A percentile compares a stretch with the other conserved stretches of the same genome.
phyloP scores from a whole-genome alignment of 2,329 filamentous ascomycete genomes.

The Aulographum hederae region DNA sequence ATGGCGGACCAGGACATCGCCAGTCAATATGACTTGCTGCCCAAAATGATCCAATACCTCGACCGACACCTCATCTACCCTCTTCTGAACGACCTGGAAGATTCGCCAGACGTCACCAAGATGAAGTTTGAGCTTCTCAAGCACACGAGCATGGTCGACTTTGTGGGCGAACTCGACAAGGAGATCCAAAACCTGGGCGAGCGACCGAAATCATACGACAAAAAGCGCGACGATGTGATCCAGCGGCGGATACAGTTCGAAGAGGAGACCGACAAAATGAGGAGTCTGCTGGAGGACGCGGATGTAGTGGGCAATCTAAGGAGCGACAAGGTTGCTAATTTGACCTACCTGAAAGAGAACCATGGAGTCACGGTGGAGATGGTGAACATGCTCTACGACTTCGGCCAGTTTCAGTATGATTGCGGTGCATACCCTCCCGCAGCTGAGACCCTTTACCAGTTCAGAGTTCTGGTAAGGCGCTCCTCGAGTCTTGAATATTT shows the following conservation, averaged over 20 bases:
- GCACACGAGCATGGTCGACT: slow-evolving; percentile 98
- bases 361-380: slow-evolving; percentile 89
- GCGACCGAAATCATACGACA: slow-evolving; percentile 66
- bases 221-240: slow-evolving; percentile 80
- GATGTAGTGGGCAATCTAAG: slow-evolving; percentile 80
- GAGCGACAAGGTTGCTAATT: slow-evolving; percentile 95
- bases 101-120: slow-evolving; percentile 54
- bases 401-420: slow-evolving; percentile 94
- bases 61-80: slow-evolving; percentile 89
- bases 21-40: slow-evolving; percentile 57
- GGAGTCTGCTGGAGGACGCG: slow-evolving; percentile 68
- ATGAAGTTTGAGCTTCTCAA: slow-evolving; percentile 89
- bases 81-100: slow-evolving; percentile 66
- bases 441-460: slow-evolving; percentile 87
- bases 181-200: slow-evolving; percentile 68
- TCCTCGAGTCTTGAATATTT: neutral
- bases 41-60: slow-evolving; percentile 77
- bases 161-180: slow-evolving; percentile 79
- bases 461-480: slow-evolving; percentile 55
- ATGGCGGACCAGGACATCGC: slow-evolving; percentile 20
- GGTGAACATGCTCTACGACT: slow-evolving; percentile 91
- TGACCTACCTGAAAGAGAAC: slow-evolving; percentile 93
- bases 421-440: slow-evolving; percentile 86
- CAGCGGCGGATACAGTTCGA: slow-evolving; percentile 66
- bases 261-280: slow-evolving; percentile 77